Base-by-base conservation (phyloP, 2,329 filamentous ascomycete species). In the Hortaea sp. region DNA sequence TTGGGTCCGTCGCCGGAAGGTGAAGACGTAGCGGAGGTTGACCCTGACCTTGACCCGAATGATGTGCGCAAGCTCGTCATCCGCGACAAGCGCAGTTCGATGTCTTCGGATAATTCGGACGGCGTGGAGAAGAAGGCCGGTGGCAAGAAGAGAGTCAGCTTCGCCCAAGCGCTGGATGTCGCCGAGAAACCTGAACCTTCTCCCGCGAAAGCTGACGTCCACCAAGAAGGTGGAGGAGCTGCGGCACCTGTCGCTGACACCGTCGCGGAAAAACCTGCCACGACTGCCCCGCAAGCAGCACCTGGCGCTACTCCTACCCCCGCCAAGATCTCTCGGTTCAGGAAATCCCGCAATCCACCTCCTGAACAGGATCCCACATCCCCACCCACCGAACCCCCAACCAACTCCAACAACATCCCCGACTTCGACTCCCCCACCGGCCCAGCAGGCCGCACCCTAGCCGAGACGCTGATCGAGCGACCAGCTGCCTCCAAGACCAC, bases 91-190 rank as follows among this genome's bases (percentile, higher is more conserved):
- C 47, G 48, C 29, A 46, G 44, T 7, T 55, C 53, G 7, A 39
- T 41, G 5, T 55, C 52, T 1, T 50, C 49, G 7, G 49, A 45
- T 29, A 53, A 46, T 27, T 45, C 49, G 12, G 50, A 58, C 12
- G 48, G 47, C 30, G 49, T 51, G 39, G 63, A 66, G 32, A 60
- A 65, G 42, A 64, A 66, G 39, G 54, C 60, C 30, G 54, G 60
- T 5, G 52, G 53, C 47, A 67, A 67, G 56, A 94, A 92, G 68
- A 82, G 78, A 11, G 88, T 95, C 28, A 79, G 83, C n/a, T 95
- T 95, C 65, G 82, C 88, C 2, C 70, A 81, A 31, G 73, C 74
- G 5, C 69, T 94, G 31, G 85, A 92, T 56, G 80, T 94, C 51
- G 82, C 84, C 29, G 70, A 68, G 41, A 53, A 68, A 31, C 52